These are phyloP conservation scores for Cyberlindnera euphorbiiphila DNA, from an alignment of 805 yeast genomes.

Conservation along the genomic window DNA sequence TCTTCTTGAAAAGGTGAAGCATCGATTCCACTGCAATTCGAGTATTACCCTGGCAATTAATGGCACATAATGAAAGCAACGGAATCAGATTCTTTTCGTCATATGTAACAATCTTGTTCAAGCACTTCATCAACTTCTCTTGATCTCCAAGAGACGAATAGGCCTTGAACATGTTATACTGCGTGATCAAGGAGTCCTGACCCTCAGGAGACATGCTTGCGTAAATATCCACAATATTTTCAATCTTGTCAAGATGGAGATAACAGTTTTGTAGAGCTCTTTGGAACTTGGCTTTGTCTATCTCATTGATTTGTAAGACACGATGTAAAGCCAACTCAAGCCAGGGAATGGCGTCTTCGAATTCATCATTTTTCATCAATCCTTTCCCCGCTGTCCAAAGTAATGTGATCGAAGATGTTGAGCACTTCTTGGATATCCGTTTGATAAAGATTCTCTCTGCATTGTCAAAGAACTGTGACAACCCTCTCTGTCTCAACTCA, in stretches of 20 bases:
- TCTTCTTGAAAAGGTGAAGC: conserved; percentile 26
- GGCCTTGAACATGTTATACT: conserved; percentile 31
- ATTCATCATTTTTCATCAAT: conserved; percentile 25
- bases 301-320: conserved; percentile 26
- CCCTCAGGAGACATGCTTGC: conserved; percentile 26
- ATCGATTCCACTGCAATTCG: conserved; percentile 28
- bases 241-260: conserved; percentile 23
- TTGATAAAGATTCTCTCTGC: conserved; percentile 29
- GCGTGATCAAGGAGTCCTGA: conserved; percentile 28
- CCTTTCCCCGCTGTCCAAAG: conserved; percentile 33
- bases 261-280: conserved; percentile 33
- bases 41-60: conserved; percentile 27
- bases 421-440: conserved; percentile 28
- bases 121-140: conserved; percentile 22
- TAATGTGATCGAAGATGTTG: conserved; percentile 31
- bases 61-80: conserved; percentile 31
- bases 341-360: conserved; percentile 25
- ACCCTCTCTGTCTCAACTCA: conserved; percentile 22
- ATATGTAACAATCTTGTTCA: conserved; percentile 32
- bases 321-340: conserved; percentile 27
- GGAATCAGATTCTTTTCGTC: conserved; percentile 34
- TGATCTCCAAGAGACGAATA: conserved; percentile 18
- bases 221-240: conserved; percentile 23
- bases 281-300: conserved; percentile 34
- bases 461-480: conserved; percentile 24